Evolutionary conservation across 371 early-diverging fungal genomes (phyloP), one percentile per base, ranked within the genome.

Genomic region (Chytridium lagenaria): DNA sequence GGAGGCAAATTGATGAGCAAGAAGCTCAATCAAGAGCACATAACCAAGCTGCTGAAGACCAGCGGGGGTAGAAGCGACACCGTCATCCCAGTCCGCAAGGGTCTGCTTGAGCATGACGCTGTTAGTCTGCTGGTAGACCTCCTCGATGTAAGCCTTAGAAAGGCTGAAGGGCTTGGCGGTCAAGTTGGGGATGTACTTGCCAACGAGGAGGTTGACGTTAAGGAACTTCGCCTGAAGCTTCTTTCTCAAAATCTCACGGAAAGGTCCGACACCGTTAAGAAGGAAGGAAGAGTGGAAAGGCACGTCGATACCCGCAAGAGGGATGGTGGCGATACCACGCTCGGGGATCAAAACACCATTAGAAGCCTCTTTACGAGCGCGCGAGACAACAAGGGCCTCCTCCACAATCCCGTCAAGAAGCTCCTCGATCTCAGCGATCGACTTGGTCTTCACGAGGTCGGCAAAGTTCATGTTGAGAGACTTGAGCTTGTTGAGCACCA

Each of bases 271-370:
- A 81, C 97, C 96, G 70, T 89, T 90, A 40, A 91, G 82, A 80
- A 98, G 87, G 92, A 94, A 94, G 68, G 90, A 88, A 1, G 97
- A 97, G 85, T 98, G 98, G 93, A 97, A 98, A 59, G 98, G 98
- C 65, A 98, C 94, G 79, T 98, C 98, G 69, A 98, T 93, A 72
- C 97, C 97, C 26, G 88, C 86, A 30, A 98, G 80, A 51, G 97
- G 97, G 34, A 96, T 94, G 38, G 98, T 95, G 31, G 97, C 95
- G 71, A 90, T 85, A 64, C 96, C 96, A 77, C 98, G 93, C 75
- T 94, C 94, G 44, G 92, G 90, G 57, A 82, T 78, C 70, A 95
- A 82, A 59, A 86, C 79, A 51, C 92, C 92, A 16, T 86, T 86
- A 28, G 80, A 77, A 30, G 83, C 87, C 70, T 84, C 72, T 84